Evolutionary conservation across 1,139 yeast species (phyloP), one percentile per base, ranked within the genome.

Genomic region (Pichia sp.): DNA sequence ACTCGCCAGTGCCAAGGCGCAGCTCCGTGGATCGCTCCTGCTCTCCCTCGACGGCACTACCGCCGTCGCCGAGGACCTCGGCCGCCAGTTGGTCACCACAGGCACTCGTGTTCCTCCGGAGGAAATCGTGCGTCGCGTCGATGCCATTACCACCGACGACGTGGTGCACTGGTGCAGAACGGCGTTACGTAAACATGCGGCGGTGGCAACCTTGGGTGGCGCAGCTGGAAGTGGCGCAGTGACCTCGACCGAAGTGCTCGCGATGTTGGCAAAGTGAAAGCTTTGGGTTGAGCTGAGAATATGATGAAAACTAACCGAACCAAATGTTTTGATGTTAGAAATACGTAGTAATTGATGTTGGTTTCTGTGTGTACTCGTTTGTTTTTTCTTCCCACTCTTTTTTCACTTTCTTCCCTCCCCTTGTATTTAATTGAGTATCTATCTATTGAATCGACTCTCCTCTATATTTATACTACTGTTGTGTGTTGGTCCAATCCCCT

Each of bases 21-120:
- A 90, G 68, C 75, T 92, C 56, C 90, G 90, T 69, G 98, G 98
- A 0, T 86, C 96, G 0, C 73, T 92, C 49, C 75, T 92, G 47
- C 73, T 92, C 51, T 87, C 96, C 13, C 73, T 92, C 48, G 99
- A 94, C 66, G 97, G 96, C 53, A 83, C 96, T 22, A 89, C 97
- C 7, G 94, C 97, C 5, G 83, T 90, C 51, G 97, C 97, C 32
- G 99, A 92, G 68, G 98, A 92, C 68, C 88, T 94, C 59, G 98
- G 98, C 37, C 82, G 98, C 66, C 98, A 94, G 68, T 75, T 92
- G 53, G 95, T 92, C 44, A 90, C 96, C 49, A 90, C 97, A 3
- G 98, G 98, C 37, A 81, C 77, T 61, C 79, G 97, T 63, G 74
- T 88, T 59, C 76, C 94, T 16, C 97, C 98, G 3, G 96, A 87